phyloP scores from a whole-genome alignment of 2,329 filamentous ascomycete species.

The Dothiorella sarmentorum region DNA sequence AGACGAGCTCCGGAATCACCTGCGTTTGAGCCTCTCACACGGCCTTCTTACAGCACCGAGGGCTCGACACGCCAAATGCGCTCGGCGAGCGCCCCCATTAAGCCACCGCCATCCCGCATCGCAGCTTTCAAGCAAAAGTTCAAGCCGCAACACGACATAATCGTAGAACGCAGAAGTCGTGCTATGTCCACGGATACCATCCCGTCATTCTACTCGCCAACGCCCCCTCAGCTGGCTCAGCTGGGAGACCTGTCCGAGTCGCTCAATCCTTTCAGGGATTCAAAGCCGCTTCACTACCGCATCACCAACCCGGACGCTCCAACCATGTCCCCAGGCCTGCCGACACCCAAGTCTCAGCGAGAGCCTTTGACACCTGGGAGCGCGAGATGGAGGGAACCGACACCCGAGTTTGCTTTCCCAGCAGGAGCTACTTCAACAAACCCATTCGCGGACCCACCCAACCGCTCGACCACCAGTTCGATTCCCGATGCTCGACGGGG shows the following conservation, averaged over 20 bases:
- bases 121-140: slow-evolving; percentile 1
- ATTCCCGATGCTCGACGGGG: not conserved
- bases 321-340: not conserved
- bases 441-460: slow-evolving; percentile 4
- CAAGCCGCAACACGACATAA: not conserved
- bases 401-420: slow-evolving; percentile 4
- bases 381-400: slow-evolving; percentile 1
- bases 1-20: slow-evolving; percentile 1
- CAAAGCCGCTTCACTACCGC: not conserved
- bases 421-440: not conserved
- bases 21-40: slow-evolving; percentile 1
- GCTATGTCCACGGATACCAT: slow-evolving; percentile 6
- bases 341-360: not conserved
- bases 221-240: not conserved
- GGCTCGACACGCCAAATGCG: slow-evolving; percentile 8
- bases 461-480: not conserved
- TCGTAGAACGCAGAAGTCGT: not conserved
- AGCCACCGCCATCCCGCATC: not conserved
- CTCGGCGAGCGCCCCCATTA: slow-evolving; percentile 10
- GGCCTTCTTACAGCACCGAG: not conserved
- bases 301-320: slow-evolving; percentile 10
- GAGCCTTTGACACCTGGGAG: not conserved
- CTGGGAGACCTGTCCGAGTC: slow-evolving; percentile 1
- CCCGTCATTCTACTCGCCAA: slow-evolving; percentile 13
- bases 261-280: slow-evolving; percentile 10